phyloP scores from a whole-genome alignment of 192 early-diverging fungal genomes.

The Backusella westeae region DNA sequence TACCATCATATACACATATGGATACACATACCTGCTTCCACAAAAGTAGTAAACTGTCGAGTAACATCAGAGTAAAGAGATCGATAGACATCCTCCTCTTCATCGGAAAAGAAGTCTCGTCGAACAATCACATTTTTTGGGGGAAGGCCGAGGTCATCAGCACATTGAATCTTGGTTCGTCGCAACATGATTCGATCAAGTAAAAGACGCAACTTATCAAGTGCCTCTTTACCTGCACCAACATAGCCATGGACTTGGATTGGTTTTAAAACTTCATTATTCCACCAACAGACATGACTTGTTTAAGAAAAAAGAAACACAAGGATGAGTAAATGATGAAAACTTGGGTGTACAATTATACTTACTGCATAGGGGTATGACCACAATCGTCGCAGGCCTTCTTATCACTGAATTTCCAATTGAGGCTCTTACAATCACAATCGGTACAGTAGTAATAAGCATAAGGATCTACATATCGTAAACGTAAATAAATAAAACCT shows the following conservation, averaged over 20 bases:
- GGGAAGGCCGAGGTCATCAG: slow-evolving; percentile 85
- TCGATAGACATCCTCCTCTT: slow-evolving; percentile 88
- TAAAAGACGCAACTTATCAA: slow-evolving; percentile 71
- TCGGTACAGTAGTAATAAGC: slow-evolving; percentile 84
- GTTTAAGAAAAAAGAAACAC: neutral
- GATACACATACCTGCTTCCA: slow-evolving; percentile 49
- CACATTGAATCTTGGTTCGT: slow-evolving; percentile 85
- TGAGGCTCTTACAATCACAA: slow-evolving; percentile 66
- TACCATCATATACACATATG: neutral
- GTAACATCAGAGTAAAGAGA: slow-evolving; percentile 74
- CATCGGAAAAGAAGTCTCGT: slow-evolving; percentile 82
- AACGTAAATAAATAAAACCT: neutral
- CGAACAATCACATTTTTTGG: slow-evolving; percentile 79
- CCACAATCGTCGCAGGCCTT: slow-evolving; percentile 56
- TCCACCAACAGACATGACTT: slow-evolving; percentile 84
- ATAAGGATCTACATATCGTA: slow-evolving; percentile 55
- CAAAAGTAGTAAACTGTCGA: slow-evolving; percentile 81
- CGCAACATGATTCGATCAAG: slow-evolving; percentile 88
- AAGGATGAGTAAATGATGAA: neutral
- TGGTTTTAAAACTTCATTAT: slow-evolving; percentile 85
- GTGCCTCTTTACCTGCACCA: slow-evolving; percentile 60
- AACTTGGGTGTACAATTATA: neutral
- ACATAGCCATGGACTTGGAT: slow-evolving; percentile 75
- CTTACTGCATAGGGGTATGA: slow-evolving; percentile 59
- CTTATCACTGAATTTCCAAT: slow-evolving; percentile 61